Base-by-base conservation (phyloP, 2,329 filamentous ascomycete species). In the Chrysoporthe cubensis region DNA sequence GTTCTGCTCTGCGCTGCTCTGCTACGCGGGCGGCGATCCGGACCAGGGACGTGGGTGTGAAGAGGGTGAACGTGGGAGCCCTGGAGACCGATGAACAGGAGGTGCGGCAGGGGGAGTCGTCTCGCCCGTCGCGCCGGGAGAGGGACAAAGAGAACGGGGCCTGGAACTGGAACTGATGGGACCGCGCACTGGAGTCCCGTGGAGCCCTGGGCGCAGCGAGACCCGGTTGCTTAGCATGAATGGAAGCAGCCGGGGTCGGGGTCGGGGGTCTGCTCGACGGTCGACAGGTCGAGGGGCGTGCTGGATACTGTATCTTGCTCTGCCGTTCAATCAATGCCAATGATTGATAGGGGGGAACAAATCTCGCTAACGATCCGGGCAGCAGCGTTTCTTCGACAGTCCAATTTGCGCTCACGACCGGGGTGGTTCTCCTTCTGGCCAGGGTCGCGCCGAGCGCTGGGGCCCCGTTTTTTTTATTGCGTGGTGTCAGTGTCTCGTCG, bases 281-380 rank as follows among this genome's bases (percentile, higher is more conserved):
- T 67, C 44, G 26, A 43, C 50, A 54, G 26, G 50, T 34, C n/a
- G 48, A 46, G 58, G 50, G 63, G 62, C 21, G 58, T 26, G 26
- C 26, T 26, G 16, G 6, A 48, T 44, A 64, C 48, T 46, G 64
- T 65, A 61, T 21, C 4, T 61, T 73, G 70, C 74, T 73, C 71
- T 65, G 63, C 63, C 54, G 63, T 40, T 65, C 26, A 34, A 65
- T 59, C 43, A 61, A 61, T 61, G 59, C 32, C 40, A 46, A 42
- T 58, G 56, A 64, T 65, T 48, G 68, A 78, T 77, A 76, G 75
- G 75, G 76, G 75, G 74, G 70, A 70, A 74, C 75, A 76, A 81
- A 81, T 81, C 73, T 81, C 79, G 78, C 78, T 81, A 80, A 78
- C 72, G 74, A 74, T 72, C 73, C 74, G 73, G 72, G 74, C 74